Evolutionary conservation across 75 land plant species (phyloP), one percentile per base, ranked within the genome.

Genomic region (Ceratopteris richardii): DNA sequence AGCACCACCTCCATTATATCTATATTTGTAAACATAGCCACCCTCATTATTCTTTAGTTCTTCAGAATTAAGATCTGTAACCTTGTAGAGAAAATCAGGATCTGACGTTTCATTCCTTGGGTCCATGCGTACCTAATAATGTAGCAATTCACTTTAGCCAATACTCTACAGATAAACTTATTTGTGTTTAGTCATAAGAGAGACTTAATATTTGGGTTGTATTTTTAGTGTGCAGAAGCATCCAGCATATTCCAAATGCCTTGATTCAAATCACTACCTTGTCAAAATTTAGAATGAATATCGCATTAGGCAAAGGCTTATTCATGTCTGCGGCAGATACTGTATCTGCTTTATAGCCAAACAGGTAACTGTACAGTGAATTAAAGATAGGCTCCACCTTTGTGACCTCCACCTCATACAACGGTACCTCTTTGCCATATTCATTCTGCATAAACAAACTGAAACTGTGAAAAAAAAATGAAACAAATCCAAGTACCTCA

Each of bases 1-100:
- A 51, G 99, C 89, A 29, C 88, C 97, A 21, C 99, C 99, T 52
- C 96, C 92, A 71, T 82, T 77, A 60, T 95, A 95, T 19, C 92
- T 77, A 65, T 95, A 95, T 7, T 75, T 83, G 68, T 95, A 95
- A 48, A 95, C 76, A 64, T 95, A 95, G 43, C 75, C 83, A 43
- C 88, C 97, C 55, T 90, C 96, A 66, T 95, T 97, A 41, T 70
- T 71, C 65, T 64, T 77, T 62, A 90, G 56, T 29, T 90, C 78
- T 63, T 90, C 96, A 16, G 74, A 69, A 33, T 80, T 77, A n/a
- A 90, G 80, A n/a, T 31, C 63, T 23, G 65, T 31, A 55, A 90
- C 77, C 0, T 65, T 69, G 67, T 66, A 63, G 66, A 74, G 63
- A 24, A 61, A 58, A 17, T 82, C 79, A 56, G 72, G 62, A 76